Conservation (phyloP, 164 flowering plant genomes). For the Malania oleifera region DNA sequence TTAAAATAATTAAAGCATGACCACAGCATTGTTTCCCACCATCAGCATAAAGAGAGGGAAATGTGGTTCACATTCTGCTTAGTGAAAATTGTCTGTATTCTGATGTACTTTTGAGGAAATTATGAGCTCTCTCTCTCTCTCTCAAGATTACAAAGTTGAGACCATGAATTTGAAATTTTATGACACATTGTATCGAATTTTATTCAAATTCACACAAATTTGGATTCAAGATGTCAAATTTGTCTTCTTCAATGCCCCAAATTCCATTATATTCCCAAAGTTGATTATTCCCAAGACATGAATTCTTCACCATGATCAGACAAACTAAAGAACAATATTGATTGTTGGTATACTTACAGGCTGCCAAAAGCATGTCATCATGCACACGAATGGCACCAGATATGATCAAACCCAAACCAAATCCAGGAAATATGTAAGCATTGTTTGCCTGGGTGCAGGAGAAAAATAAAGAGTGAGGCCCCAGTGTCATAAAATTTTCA, state of each 20-base stretch:
- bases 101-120: too few species aligned
- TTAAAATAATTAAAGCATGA: background rate
- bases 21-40: background rate
- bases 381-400: conserved; percentile 30
- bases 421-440: conserved; percentile 65
- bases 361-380: conserved; percentile 53
- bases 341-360: conserved; percentile 35
- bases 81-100: too few species aligned
- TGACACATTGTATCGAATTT: too few species aligned
- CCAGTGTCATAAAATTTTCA: background rate
- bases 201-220: too few species aligned
- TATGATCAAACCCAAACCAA: conserved; percentile 61
- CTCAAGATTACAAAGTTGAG: too few species aligned
- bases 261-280: too few species aligned
- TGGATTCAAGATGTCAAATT: too few species aligned
- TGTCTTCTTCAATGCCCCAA: too few species aligned
- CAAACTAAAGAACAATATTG: background rate
- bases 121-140: too few species aligned
- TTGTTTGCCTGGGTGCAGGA: conserved; percentile 44
- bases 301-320: background rate
- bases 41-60: background rate
- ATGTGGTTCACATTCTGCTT: too few species aligned
- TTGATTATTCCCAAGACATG: background rate
- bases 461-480: background rate
- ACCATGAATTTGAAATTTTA: too few species aligned